Conservation (phyloP, 2,329 filamentous ascomycete species). For the Xylogone sp. region DNA sequence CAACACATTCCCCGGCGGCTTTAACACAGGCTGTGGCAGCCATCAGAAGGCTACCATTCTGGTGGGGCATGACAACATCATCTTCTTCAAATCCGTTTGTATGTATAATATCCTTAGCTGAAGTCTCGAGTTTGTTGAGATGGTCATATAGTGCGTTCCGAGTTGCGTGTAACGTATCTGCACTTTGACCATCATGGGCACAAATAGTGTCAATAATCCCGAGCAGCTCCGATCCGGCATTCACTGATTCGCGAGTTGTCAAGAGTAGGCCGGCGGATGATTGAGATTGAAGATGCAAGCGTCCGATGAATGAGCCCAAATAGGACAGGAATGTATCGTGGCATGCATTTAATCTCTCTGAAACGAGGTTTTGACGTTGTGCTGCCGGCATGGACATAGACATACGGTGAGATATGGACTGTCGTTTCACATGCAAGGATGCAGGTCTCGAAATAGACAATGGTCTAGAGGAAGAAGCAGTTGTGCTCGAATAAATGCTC, state of each 20-base stretch:
- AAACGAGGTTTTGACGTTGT: conserved; percentile 71
- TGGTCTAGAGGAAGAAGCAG: conserved; percentile 17
- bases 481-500: conserved; percentile 16
- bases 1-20: conserved; percentile 85
- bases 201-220: conserved; percentile 79
- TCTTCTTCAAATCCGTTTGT: conserved; percentile 63
- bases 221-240: conserved; percentile 75
- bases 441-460: conserved; percentile 19
- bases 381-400: conserved; percentile 66
- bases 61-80: conserved; percentile 75
- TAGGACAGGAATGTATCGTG: conserved; percentile 90
- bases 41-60: conserved; percentile 69
- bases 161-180: conserved; percentile 62
- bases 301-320: conserved; percentile 88
- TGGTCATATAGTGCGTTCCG: conserved; percentile 75
- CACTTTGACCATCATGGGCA: conserved; percentile 67
- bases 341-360: conserved; percentile 71
- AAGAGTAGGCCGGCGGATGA: conserved; percentile 78
- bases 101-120: conserved; percentile 75
- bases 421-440: conserved; percentile 21
- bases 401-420: conserved; percentile 60
- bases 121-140: conserved; percentile 75
- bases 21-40: conserved; percentile 86
- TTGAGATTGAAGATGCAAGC: conserved; percentile 86
- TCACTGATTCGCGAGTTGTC: conserved; percentile 79